Evolutionary conservation across 139 green algal species (phyloP), one percentile per base, ranked within the genome.

Genomic region (Chlamydomonas urium): DNA sequence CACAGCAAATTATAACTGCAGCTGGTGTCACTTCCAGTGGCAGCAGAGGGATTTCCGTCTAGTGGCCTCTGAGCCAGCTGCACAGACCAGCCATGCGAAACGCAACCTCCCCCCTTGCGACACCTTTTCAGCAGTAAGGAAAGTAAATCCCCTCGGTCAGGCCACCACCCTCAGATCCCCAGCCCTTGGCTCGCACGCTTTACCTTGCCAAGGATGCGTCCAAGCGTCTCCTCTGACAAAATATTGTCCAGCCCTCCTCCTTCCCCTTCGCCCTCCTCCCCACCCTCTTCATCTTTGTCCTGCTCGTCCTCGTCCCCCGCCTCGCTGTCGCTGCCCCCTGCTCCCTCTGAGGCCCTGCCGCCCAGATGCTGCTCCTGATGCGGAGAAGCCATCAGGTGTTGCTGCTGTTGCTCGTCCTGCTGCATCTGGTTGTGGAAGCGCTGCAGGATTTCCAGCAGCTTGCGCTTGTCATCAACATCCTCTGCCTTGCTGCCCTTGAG

Each of bases 381-480:
- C n/a, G n/a, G n/a, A n/a, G n/a, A n/a, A n/a, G 57, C 29, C 58
- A 76, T 38, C 4, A 47, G 38, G 31, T 38, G 59, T 24, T 26
- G 26, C 31, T 19, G 24, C 45, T 65, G 60, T 42, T 1, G 4
- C 37, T 66, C 56, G 28, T 83, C 80, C 33, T 78, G 69, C 36
- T 82, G 17, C 50, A 77, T 37, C 57, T 78, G 56, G 5, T 82
- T 24, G 10, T 87, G 79, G n/a, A 87, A 33, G 14, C 83, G 80
- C 65, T 77, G 47, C 57, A 92, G 71, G n/a, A 92, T 88, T 1
- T 85, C 65, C 57, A 80, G 21, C 83, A 92, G 88, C 4, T n/a
- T 32, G 35, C 45, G 59, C 50, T 66, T 65, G 68, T 90, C 72
- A 3, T 83, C 74, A 56, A 21, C 45, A 17, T 79, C 58, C 0